Evolutionary conservation across 305 asterid genomes (phyloP).

Genomic region (Lippia alba): DNA sequence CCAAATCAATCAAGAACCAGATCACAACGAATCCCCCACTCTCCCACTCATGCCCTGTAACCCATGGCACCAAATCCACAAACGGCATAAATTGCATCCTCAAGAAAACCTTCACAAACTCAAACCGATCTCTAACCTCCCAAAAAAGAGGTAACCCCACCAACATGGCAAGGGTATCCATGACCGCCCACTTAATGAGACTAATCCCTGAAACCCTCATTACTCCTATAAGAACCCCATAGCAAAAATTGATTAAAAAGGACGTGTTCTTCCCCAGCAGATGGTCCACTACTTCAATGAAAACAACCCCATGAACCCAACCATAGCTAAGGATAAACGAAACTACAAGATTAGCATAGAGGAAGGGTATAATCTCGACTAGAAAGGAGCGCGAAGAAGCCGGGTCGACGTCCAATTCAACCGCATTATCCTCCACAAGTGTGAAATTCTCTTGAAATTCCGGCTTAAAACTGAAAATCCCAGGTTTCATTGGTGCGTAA

Average conservation of each 20-base stretch:
- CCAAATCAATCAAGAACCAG: constrained; percentile 65
- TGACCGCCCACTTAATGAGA: constrained; percentile 67
- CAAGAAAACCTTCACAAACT: constrained; percentile 57
- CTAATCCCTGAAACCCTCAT: constrained; percentile 57
- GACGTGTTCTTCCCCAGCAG: constrained; percentile 51
- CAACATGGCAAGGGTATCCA: constrained; percentile 62
- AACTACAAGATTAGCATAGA: constrained; percentile 57
- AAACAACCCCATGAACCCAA: constrained; percentile 63
- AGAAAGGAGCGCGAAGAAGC: constrained; percentile 45
- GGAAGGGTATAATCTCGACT: constrained; percentile 50
- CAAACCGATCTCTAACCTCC: constrained; percentile 61
- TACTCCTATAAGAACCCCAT: constrained; percentile 55
- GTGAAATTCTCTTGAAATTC: constrained; percentile 14
- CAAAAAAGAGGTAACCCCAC: constrained; percentile 61
- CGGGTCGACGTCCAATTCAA: constrained; percentile 56
- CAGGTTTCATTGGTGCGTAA: constrained; percentile 50
- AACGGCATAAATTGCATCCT: constrained; percentile 71
- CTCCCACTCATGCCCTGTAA: constrained; percentile 64
- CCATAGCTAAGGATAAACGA: constrained; percentile 62
- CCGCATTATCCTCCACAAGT: constrained; percentile 31
- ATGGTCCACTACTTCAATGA: constrained; percentile 57
- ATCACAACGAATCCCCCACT: constrained; percentile 54
- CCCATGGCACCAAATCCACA: constrained; percentile 54
- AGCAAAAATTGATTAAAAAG: constrained; percentile 50
- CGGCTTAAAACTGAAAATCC: constrained; percentile 45